Base-by-base conservation (phyloP, 1,284 basidiomycete species). In the Tranzscheliella williamsii region DNA sequence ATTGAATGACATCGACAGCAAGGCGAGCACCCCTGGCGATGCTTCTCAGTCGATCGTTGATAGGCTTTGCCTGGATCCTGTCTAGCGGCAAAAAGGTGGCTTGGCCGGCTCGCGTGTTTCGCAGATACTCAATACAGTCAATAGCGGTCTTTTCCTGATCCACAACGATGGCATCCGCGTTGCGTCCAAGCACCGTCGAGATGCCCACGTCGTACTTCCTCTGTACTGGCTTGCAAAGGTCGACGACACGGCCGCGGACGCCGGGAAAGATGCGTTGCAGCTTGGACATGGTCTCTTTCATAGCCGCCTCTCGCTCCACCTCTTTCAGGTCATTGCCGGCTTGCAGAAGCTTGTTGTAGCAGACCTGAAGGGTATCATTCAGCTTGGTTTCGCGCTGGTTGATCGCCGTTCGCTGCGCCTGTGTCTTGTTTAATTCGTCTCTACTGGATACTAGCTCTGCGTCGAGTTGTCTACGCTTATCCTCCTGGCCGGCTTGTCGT, bases 81-180 rank as follows among this genome's bases (percentile, higher is more conserved):
- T 98, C 94, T 11, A 99, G 86, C 0, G 95, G 95, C 39, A 98
- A 87, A 80, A 98, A 98, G 0, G 94, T 98, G 6, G 92, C 92
- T 79, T 92, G 90, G 2, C 94, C 94, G 0, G 88, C 86, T 24
- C 93, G 88, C 79, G 96, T 91, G 70, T 89, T 91, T 55, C 91
- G 88, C 83, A 99, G 86, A 78, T 96, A 98, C 87, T 93, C 72
- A 71, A 98, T 96, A 79, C 95, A 98, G 71, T 94, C 91, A 57
- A 97, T 95, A 2, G 91, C 95, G 0, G 90, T 93, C 79, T 90
- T 91, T 81, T 98, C 92, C 67, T 91, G 87, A 70, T 97, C 93
- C 1, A 98, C 93, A 2, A 99, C 89, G 45, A 99, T 85, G 2
- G 93, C 89, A 69, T 98, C 94, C 41, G 93, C 88, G 77, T 98